These are phyloP conservation scores for Auricularia auricula-judae DNA, from an alignment of 768 basidiomycete species.

Conservation along the genomic window DNA sequence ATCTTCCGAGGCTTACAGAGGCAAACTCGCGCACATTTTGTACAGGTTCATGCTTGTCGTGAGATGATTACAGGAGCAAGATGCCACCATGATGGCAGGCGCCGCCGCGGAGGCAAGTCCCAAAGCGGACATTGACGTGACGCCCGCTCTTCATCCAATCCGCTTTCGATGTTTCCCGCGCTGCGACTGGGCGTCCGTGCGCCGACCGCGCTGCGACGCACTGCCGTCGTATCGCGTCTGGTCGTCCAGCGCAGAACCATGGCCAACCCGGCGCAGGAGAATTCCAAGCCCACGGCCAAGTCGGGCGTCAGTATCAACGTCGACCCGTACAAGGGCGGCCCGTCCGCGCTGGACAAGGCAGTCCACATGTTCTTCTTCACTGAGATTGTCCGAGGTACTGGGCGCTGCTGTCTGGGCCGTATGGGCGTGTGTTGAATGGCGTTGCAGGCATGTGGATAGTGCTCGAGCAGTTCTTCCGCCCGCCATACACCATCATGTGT, in stretches of 20 bases:
- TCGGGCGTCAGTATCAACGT: slow-evolving; percentile 17
- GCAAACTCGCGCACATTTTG: too few species aligned
- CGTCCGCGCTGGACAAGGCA: slow-evolving; percentile 91
- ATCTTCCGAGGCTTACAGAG: too few species aligned
- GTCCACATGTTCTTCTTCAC: slow-evolving; percentile 97
- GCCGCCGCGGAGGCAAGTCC: not conserved
- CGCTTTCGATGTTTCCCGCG: not conserved
- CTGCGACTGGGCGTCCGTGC: not conserved
- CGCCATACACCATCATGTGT: slow-evolving; percentile 87
- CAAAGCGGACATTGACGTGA: not conserved
- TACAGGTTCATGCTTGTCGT: too few species aligned
- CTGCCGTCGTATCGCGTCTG: not conserved
- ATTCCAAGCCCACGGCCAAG: slow-evolving; percentile 1
- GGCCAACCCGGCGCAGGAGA: slow-evolving; percentile 1
- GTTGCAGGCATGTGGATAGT: slow-evolving; percentile 94
- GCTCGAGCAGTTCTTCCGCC: slow-evolving; percentile 80
- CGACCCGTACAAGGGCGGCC: slow-evolving; percentile 67
- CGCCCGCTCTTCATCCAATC: not conserved
- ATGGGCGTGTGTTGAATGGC: not conserved
- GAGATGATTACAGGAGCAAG: too few species aligned
- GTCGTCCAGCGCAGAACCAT: not conserved
- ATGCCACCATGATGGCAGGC: not conserved
- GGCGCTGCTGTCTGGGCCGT: not conserved
- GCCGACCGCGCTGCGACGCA: not conserved
- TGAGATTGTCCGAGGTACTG: slow-evolving; percentile 87